Percentiles rank a stretch among this genome's conserved stretches.
phyloP scores from a whole-genome alignment of 2,329 filamentous ascomycete genomes.

The Pseudocercospora fuligena region DNA sequence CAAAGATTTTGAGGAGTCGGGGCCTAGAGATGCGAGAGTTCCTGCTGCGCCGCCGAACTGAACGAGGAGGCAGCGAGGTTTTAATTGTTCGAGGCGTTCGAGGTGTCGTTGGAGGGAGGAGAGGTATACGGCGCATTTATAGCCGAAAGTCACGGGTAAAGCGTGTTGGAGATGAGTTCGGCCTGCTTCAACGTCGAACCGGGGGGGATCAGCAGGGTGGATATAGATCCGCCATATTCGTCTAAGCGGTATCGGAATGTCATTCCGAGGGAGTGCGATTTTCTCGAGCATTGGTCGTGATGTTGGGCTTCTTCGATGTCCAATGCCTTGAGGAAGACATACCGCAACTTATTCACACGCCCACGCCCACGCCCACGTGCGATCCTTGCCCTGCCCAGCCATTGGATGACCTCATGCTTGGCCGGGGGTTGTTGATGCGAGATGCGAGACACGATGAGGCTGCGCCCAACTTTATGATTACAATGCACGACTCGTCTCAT shows the following conservation, averaged over 20 bases:
- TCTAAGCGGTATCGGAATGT: not conserved
- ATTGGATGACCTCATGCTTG: not conserved
- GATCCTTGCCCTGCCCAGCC: not conserved
- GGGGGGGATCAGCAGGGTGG: not conserved
- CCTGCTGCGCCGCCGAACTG: constrained; percentile 42
- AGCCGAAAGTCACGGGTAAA: constrained; percentile 41
- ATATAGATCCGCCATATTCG: too few relatives aligned
- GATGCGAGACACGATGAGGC: not conserved
- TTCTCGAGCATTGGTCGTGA: too few relatives aligned
- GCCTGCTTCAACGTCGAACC: constrained; percentile 20
- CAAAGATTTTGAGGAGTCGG: constrained; percentile 22
- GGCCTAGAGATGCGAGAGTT: constrained; percentile 36
- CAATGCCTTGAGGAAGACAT: not conserved
- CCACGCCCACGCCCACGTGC: not conserved
- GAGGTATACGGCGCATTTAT: constrained; percentile 40
- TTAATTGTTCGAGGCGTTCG: constrained; percentile 33
- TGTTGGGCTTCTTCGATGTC: not conserved
- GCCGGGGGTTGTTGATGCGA: not conserved
- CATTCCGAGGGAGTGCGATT: not conserved
- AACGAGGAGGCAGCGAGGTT: constrained; percentile 35
- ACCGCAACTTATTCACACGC: not conserved
- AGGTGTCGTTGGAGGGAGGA: constrained; percentile 38
- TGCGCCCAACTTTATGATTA: not conserved
- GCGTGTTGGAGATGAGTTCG: constrained; percentile 41
- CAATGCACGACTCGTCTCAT: not conserved